Evolutionary conservation across 495 filamentous ascomycete species (phyloP), one percentile per base, ranked within the genome.

Genomic region (Aspergillus saccharolyticus): DNA sequence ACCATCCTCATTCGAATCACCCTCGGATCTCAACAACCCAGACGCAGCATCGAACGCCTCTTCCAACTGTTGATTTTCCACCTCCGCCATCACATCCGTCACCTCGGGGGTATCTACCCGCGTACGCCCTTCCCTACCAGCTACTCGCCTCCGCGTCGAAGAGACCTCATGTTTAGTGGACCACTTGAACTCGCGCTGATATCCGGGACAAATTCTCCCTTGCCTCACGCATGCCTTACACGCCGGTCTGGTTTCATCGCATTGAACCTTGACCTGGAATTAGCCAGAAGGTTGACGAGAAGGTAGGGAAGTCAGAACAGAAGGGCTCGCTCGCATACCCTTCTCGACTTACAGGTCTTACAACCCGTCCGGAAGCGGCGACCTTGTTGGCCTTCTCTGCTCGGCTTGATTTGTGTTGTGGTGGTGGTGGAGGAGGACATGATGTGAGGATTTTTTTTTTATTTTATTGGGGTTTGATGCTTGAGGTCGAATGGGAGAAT

Each of bases 111-210:
- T 15, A 18, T n/a, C 22, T 22, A n/a, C 22, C 12, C 18, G 46
- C 46, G 1, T 4, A 22, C 15, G 16, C 20, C 8, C 20, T 4
- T 2, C 10, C 2, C 21, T 22, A 1, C n/a, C 46, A 16, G 14
- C 16, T 12, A 14, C 4, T 3, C 46, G 16, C 22, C 12, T 10
- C 5, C 22, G 2, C 14, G 19, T 24, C 18, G 45, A 16, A 22
- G 46, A 25, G n/a, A 49, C 21, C 21, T 49, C 46, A 17, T 25
- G 46, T n/a, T 49, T 49, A 25, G 46, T 49, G 9, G 46, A 49
- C 46, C 46, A 49, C 21, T 49, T 49, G 21, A 49, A 28, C 21
- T 49, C 46, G 10, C 22, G 20, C 14, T 20, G 18, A 28, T 49
- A 49, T 19, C 46, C 46, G 21, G 46, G 46, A 17, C 46, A 49